Percentiles rank a stretch among this genome's conserved stretches.
Evolutionary conservation across 148 eudicot genomes (phyloP).

Genomic region (Pouteria glomerata): DNA sequence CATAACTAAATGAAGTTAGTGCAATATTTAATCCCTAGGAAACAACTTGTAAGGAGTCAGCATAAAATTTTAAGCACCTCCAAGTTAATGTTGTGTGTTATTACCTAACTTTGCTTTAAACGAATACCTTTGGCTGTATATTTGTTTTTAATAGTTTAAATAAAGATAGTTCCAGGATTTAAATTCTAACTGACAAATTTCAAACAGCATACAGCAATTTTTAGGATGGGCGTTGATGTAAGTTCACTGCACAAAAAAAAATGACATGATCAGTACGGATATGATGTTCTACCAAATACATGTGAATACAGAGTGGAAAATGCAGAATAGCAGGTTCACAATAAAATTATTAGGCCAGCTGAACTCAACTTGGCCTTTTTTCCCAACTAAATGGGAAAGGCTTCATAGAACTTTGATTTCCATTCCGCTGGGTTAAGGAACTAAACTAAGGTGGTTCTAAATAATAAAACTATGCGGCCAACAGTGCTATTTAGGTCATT

Average conservation of each 20-base stretch:
- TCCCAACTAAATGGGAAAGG: no score
- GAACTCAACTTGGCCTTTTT: no score
- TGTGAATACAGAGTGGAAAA: no score
- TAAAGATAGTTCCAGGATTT: neutral
- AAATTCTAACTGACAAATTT: neutral
- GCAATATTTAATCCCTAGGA: neutral
- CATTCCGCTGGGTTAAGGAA: no score
- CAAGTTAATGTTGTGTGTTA: neutral
- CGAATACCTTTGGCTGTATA: neutral
- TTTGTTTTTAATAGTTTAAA: neutral
- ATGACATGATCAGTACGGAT: neutral
- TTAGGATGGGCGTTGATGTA: no score
- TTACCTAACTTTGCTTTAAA: neutral
- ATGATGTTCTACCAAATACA: neutral
- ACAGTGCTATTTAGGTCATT: neutral
- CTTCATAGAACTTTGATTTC: no score
- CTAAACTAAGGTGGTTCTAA: no score
- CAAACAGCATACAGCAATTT: neutral
- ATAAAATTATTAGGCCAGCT: neutral
- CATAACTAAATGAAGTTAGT: neutral
- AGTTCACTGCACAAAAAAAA: neutral
- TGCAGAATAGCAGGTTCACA: neutral
- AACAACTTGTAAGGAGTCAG: neutral
- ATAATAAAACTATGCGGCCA: no score
- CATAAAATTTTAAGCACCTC: neutral